Base-by-base conservation (phyloP, 257 asterid genomes). In the Solanum bukasovii region DNA sequence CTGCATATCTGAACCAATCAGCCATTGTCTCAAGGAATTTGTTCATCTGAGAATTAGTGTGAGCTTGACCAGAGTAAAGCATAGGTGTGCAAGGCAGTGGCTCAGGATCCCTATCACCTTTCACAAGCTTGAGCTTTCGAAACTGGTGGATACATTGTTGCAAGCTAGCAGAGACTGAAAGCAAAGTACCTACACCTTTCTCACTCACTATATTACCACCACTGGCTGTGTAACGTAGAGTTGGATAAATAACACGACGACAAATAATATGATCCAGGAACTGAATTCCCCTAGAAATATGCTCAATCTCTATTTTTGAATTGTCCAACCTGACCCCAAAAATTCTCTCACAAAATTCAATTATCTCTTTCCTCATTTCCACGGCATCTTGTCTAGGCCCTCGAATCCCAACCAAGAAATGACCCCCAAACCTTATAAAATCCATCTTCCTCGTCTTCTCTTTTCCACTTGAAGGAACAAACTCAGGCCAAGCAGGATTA, bases 401-500 rank as follows among this genome's bases (percentile, higher is more conserved):
- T 87, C 99, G 91, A 81, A 97, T 93, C 21, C 99, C 99, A 40
- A 96, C 84, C 88, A 97, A 91, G 90, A 97, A 95, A 93, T 97
- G 98, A 13, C 98, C 98, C 12, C 95, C 98, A 42, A 87, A 94
- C 85, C 99, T 91, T 59, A 97, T 89, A 61, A 94, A 97, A 52
- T 97, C 98, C 99, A 97, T 97, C 89, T 93, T 97, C 72, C 98
- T 92, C 18, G 98, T 95, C 92, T 95, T 97, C 90, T 92, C 92
- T 90, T 90, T 93, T 87, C 99, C 99, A 89, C 98, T 92, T 1
- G 99, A 91, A 7, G 99, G 99, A 83, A 97, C 99, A 89, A 97
- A 97, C 90, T 97, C 99, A 0, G 99, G 99, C 99, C 99, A 97
- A 61, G 99, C 96, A 35, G 99, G 99, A 92, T 96, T 97, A 67